Conservation (phyloP, 2,329 filamentous ascomycete species). For the Lecanicillium sp. region DNA sequence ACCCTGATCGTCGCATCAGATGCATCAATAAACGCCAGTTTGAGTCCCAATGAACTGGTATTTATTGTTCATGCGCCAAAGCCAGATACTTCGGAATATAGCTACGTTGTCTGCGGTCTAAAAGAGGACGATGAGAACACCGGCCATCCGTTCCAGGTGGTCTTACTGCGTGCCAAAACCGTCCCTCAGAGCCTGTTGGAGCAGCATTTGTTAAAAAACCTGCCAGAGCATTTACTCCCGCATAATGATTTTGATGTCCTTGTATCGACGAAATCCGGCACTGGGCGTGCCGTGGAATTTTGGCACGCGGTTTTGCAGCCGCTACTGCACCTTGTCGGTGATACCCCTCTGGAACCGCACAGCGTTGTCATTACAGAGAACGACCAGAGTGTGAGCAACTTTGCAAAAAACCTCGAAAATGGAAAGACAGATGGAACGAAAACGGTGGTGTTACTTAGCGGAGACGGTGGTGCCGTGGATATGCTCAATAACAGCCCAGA, state of each 20-base stretch:
- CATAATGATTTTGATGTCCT: slow-evolving; percentile 46
- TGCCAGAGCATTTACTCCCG: slow-evolving; percentile 18
- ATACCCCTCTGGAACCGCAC: slow-evolving; percentile 3
- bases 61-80: slow-evolving; percentile 14
- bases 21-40: slow-evolving; percentile 1
- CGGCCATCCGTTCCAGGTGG: slow-evolving; percentile 18
- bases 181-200: slow-evolving; percentile 18
- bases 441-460: slow-evolving; percentile 71
- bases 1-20: slow-evolving; percentile 10
- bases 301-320: slow-evolving; percentile 48
- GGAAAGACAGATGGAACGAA: slow-evolving; percentile 21
- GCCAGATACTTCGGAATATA: not conserved
- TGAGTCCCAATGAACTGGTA: slow-evolving; percentile 17
- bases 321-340: slow-evolving; percentile 37
- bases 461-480: slow-evolving; percentile 81
- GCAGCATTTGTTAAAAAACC: slow-evolving; percentile 38
- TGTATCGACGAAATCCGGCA: slow-evolving; percentile 60
- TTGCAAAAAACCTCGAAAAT: slow-evolving; percentile 35
- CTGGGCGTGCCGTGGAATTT: slow-evolving; percentile 45
- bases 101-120: slow-evolving; percentile 28
- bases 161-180: slow-evolving; percentile 19
- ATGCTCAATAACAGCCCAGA: slow-evolving; percentile 57
- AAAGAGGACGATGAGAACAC: slow-evolving; percentile 21
- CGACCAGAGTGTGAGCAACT: slow-evolving; percentile 52
- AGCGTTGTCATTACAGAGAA: slow-evolving; percentile 50